Conservation (phyloP, 116 monocot genomes). For the Thalassia testudinum region DNA sequence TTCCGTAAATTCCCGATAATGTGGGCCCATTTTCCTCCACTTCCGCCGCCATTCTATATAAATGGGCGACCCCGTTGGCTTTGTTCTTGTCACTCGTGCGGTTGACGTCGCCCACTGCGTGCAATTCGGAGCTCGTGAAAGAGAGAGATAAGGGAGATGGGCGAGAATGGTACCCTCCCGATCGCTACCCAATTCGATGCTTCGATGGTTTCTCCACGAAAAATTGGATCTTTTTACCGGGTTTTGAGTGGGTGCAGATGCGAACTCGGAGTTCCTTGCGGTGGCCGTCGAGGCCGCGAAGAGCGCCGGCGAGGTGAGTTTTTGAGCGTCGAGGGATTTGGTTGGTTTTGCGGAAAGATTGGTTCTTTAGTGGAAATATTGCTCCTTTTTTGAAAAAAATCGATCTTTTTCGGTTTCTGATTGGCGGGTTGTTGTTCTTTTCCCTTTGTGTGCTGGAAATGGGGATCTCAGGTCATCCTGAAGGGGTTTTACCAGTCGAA, state of each 20-base stretch:
- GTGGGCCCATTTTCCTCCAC: background rate
- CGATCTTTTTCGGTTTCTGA: background rate
- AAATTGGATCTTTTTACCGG: background rate
- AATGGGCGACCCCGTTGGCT: background rate
- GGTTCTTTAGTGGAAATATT: background rate
- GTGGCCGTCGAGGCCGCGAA: conserved; percentile 80
- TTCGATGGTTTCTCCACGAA: background rate
- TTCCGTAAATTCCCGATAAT: background rate
- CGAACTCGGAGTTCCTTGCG: conserved; percentile 46
- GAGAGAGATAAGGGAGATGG: background rate
- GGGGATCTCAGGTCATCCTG: conserved; percentile 43
- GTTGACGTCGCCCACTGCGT: background rate
- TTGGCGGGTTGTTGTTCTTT: background rate
- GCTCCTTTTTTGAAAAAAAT: too few species aligned
- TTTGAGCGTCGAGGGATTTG: background rate
- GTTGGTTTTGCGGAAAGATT: background rate
- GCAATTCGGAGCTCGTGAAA: background rate
- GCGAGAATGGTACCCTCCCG: background rate
- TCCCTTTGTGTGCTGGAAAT: conserved; percentile 1
- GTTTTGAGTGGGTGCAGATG: conserved; percentile 9
- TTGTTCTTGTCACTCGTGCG: background rate
- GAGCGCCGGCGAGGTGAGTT: conserved; percentile 69
- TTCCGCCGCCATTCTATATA: background rate
- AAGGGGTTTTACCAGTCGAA: conserved; percentile 72
- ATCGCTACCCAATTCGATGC: background rate